Evolutionary conservation across 1,139 yeast genomes (phyloP).

Genomic region (Petasospora fabianii): DNA sequence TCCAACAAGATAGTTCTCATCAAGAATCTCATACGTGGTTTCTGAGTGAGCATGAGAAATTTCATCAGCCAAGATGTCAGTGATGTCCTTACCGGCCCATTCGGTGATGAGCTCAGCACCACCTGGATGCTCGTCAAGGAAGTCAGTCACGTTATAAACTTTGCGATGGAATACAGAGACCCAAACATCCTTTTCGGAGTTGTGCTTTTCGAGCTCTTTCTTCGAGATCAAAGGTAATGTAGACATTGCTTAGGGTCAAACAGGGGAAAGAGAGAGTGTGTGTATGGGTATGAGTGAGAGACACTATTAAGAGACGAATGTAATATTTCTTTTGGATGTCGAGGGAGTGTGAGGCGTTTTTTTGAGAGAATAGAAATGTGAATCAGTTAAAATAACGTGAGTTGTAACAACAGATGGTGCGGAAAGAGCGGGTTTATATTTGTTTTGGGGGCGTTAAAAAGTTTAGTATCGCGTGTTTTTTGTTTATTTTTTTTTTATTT

Average conservation of each 20-base stretch:
- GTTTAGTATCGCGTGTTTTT: no score
- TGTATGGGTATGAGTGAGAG: no score
- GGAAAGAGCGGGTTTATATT: no score
- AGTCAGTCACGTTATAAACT: conserved; percentile 76
- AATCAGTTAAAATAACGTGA: no score
- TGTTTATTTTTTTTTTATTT: no score
- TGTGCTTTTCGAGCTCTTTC: conserved; percentile 46
- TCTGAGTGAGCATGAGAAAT: conserved; percentile 76
- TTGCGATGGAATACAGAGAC: conserved; percentile 74
- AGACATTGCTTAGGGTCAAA: conserved; percentile 7
- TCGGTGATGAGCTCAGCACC: conserved; percentile 74
- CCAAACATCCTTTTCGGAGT: conserved; percentile 59
- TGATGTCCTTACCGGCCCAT: conserved; percentile 80
- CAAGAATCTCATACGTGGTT: conserved; percentile 83
- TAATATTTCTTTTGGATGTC: no score
- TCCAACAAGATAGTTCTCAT: conserved; percentile 65
- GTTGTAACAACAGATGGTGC: no score
- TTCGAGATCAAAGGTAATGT: conserved; percentile 43
- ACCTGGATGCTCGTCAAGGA: conserved; percentile 83
- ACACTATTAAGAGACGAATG: no score
- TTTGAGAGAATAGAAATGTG: no score
- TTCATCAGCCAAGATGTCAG: conserved; percentile 70
- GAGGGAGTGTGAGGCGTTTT: no score
- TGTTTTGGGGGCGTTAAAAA: no score
- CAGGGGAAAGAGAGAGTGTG: not conserved